Evolutionary conservation across 768 basidiomycete species (phyloP).

Genomic region (Lentinula sp.): DNA sequence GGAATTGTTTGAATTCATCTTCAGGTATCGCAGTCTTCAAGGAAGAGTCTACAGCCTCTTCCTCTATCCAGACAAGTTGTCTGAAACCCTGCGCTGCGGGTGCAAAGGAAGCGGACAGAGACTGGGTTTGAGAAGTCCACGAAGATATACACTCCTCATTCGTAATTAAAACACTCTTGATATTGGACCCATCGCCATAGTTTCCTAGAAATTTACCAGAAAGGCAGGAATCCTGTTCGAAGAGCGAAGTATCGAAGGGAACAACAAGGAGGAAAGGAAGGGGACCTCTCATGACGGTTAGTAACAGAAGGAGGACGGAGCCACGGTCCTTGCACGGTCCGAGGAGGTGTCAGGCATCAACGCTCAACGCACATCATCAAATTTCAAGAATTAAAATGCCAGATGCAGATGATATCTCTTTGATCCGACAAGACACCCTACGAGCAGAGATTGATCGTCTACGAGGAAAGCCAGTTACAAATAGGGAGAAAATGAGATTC

Average conservation of each 20-base stretch:
- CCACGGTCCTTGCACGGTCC: too few relatives aligned
- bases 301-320: too few relatives aligned
- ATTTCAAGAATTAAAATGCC: constrained; percentile 1
- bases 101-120: constrained; percentile 19
- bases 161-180: constrained; percentile 42
- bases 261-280: constrained; percentile 32
- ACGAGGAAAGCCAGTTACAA: not conserved
- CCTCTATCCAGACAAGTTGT: constrained; percentile 59
- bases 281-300: not conserved
- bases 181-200: constrained; percentile 33
- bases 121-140: constrained; percentile 21
- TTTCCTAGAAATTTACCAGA: constrained; percentile 49
- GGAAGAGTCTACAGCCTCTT: constrained; percentile 42
- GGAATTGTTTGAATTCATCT: constrained; percentile 29
- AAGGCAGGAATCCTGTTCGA: constrained; percentile 39
- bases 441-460: not conserved
- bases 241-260: constrained; percentile 35
- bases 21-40: constrained; percentile 25
- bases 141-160: constrained; percentile 34
- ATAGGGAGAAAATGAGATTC: not conserved
- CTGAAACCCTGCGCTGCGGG: constrained; percentile 19
- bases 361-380: constrained; percentile 13
- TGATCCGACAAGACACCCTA: not conserved
- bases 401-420: constrained; percentile 16
- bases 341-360: constrained; percentile 9